Percentiles rank a stretch among this genome's conserved stretches.
Evolutionary conservation across 2,329 filamentous ascomycete genomes (phyloP).

Genomic region (Aureobasidium melanogenum): DNA sequence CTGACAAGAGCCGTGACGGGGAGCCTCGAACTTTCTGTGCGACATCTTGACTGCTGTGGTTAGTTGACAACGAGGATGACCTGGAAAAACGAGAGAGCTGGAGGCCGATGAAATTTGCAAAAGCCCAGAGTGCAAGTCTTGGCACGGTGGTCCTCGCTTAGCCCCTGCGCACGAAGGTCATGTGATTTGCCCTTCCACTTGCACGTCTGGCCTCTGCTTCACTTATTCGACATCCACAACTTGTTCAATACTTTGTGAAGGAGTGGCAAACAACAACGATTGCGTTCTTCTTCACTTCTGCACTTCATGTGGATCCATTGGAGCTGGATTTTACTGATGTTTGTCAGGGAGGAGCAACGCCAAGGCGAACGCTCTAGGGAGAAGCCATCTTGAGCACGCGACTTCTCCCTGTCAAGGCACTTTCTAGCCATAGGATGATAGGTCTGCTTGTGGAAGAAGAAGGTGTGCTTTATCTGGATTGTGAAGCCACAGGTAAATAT

Average conservation of each 20-base stretch:
- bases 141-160: constrained; percentile 8
- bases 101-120: constrained; percentile 6
- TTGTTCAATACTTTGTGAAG: neutral
- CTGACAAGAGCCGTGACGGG: constrained; percentile 65
- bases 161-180: neutral
- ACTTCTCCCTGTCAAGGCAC: neutral
- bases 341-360: neutral
- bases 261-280: neutral
- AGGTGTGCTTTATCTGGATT: no score
- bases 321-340: neutral
- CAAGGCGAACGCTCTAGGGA: neutral
- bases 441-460: neutral
- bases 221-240: neutral
- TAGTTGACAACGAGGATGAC: constrained; percentile 10
- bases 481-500: neutral
- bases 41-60: constrained; percentile 31
- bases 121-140: constrained; percentile 9
- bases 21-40: constrained; percentile 72
- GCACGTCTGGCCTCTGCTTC: neutral
- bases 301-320: neutral
- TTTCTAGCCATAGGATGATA: neutral
- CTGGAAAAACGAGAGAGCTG: neutral
- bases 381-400: neutral
- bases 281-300: neutral
- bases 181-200: neutral